A percentile compares a stretch with the other conserved stretches of the same genome.
Conservation (phyloP, 1,284 basidiomycete species). For the Coniferiporia weirii region DNA sequence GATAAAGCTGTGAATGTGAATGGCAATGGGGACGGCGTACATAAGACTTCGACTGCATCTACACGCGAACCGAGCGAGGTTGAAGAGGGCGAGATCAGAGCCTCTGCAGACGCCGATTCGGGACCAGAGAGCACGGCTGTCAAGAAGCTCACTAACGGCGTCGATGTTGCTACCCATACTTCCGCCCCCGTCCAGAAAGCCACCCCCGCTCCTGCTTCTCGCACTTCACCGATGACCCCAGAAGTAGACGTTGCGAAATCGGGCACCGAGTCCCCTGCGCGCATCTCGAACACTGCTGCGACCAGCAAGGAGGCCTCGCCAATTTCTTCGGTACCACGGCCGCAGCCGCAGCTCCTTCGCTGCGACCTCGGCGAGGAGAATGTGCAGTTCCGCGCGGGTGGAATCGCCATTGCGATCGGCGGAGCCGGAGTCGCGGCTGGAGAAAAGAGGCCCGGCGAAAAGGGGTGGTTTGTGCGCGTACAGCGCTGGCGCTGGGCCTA, state of each 20-base stretch:
- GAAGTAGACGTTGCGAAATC: neutral
- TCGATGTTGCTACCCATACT: neutral
- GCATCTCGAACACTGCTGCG: neutral
- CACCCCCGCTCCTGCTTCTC: neutral
- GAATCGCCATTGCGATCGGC: neutral
- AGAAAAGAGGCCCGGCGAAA: neutral
- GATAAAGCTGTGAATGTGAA: neutral
- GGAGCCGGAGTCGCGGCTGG: no score
- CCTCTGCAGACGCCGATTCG: neutral
- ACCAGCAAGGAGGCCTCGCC: neutral
- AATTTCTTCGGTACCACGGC: neutral
- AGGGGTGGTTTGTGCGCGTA: slow-evolving; percentile 4
- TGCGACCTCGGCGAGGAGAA: slow-evolving; percentile 1
- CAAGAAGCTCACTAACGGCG: neutral
- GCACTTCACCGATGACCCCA: neutral
- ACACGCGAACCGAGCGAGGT: neutral
- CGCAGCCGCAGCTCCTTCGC: slow-evolving; percentile 3
- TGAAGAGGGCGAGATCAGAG: neutral
- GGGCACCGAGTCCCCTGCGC: neutral
- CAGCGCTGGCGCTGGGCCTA: slow-evolving; percentile 11
- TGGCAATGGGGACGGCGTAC: neutral
- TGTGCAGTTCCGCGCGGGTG: slow-evolving; percentile 2
- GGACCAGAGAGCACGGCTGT: neutral
- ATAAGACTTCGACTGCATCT: neutral
- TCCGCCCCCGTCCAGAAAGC: no score